Base-by-base conservation (phyloP, 2,329 filamentous ascomycete species). In the Hypocrella siamensis region DNA sequence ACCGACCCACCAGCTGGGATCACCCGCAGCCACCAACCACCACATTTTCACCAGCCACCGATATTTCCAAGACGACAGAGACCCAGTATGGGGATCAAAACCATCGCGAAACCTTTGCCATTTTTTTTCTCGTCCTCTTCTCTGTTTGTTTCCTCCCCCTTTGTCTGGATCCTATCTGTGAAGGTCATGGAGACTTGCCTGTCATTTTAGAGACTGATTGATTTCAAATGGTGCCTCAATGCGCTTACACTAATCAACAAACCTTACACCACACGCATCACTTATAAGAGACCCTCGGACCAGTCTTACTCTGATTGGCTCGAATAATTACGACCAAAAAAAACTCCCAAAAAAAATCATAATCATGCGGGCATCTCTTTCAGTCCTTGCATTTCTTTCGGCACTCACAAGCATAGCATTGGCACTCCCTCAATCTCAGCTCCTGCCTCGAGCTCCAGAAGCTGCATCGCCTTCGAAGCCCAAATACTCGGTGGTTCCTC, bases 401-500 rank as follows among this genome's bases (percentile, higher is more conserved):
- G 42, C 45, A 26, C 45, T 40, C 32, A 38, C 47, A 28, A 40
- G 47, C 26, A 39, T 37, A 7, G 36, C 42, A 27, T 31, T 42
- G 29, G 46, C 51, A 6, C 43, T 56, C 3, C 53, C 12, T 24
- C 12, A 8, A 17, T 39, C 40, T 5, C 38, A 33, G 18, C 33
- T 48, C 6, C 33, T 39, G 27, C 37, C 35, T 27, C 52, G 51
- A 15, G 46, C 41, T 3, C 35, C 31, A 5, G 11, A 16, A 9
- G 33, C 32, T 6, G 30, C 34, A n/a, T n/a, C 8, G 31, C 36
- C 12, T 33, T 38, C n/a, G n/a, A 47, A 46, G 30, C 54, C 53
- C 2, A 44, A 45, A 16, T 60, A 59, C 30, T 56, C 53, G 3
- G 52, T 60, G 19, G 53, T 60, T 5, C 53, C 54, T 11, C 39